phyloP scores from a whole-genome alignment of 192 early-diverging fungal species.

The Dissophora globulifera region DNA sequence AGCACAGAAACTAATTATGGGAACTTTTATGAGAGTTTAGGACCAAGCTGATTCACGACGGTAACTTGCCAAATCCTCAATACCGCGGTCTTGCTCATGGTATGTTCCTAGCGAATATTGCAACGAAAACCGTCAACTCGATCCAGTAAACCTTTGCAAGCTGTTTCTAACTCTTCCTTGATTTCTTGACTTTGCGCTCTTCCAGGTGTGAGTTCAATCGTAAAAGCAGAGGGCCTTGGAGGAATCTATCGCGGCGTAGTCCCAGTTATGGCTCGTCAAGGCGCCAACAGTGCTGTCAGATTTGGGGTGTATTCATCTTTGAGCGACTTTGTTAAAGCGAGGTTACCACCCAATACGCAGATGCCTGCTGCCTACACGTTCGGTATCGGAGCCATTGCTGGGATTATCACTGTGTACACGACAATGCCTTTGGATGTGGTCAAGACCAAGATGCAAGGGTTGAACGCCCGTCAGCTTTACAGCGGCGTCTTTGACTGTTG shows the following conservation, averaged over 20 bases:
- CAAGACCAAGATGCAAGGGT: constrained; percentile 96
- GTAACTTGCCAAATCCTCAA: constrained; percentile 73
- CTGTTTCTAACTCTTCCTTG: too few species aligned
- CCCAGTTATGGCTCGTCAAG: constrained; percentile 94
- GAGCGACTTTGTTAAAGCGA: constrained; percentile 61
- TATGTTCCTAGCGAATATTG: neutral
- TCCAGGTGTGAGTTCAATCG: constrained; percentile 61
- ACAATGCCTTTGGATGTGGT: constrained; percentile 99
- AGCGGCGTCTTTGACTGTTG: constrained; percentile 78
- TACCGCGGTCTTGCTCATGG: constrained; percentile 88
- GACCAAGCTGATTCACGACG: constrained; percentile 95
- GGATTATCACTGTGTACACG: constrained; percentile 92
- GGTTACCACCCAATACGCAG: constrained; percentile 35
- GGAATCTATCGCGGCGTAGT: constrained; percentile 92
- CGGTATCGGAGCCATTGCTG: constrained; percentile 84
- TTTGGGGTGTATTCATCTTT: constrained; percentile 87
- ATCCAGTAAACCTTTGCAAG: too few species aligned
- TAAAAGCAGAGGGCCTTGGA: constrained; percentile 75
- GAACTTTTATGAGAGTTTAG: too few species aligned
- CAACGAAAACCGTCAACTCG: neutral
- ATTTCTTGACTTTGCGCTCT: too few species aligned
- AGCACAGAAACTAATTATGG: too few species aligned
- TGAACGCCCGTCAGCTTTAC: constrained; percentile 76
- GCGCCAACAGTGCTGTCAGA: constrained; percentile 94
- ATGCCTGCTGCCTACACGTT: constrained; percentile 71